Percentiles rank a stretch among this genome's conserved stretches.
These are phyloP conservation scores for Eutypella sp. DNA, from an alignment of 2,329 filamentous ascomycete genomes.

Conservation along the genomic window DNA sequence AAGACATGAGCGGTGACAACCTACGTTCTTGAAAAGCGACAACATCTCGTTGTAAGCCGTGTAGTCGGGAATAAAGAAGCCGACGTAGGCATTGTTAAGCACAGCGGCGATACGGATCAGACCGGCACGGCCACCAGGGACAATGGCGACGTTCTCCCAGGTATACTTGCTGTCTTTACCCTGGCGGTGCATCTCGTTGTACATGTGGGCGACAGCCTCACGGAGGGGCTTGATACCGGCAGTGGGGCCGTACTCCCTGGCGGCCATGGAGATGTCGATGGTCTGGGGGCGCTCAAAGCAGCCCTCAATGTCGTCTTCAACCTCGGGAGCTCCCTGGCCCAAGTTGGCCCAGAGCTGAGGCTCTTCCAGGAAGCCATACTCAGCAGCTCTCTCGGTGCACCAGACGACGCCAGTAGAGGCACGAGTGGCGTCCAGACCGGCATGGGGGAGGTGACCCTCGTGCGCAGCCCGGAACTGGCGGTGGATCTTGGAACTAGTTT, in stretches of 20 bases:
- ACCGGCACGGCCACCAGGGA: slow-evolving; percentile 86
- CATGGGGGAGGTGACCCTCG: slow-evolving; percentile 85
- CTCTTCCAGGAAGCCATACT: slow-evolving; percentile 82
- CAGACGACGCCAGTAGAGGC: slow-evolving; percentile 92
- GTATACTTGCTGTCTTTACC: slow-evolving; percentile 87
- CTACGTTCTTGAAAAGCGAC: slow-evolving; percentile 82
- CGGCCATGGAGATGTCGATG: slow-evolving; percentile 72
- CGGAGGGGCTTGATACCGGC: slow-evolving; percentile 89
- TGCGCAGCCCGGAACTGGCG: slow-evolving; percentile 85
- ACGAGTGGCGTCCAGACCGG: slow-evolving; percentile 81
- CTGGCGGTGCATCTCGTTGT: slow-evolving; percentile 87
- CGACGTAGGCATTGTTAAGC: slow-evolving; percentile 84
- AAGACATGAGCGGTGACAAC: too few species aligned
- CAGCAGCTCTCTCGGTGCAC: slow-evolving; percentile 81
- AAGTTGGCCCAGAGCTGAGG: slow-evolving; percentile 86
- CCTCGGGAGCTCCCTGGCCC: slow-evolving; percentile 89
- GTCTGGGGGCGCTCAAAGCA: slow-evolving; percentile 77
- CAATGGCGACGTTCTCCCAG: slow-evolving; percentile 96
- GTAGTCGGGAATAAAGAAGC: slow-evolving; percentile 93
- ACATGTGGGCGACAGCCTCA: slow-evolving; percentile 83
- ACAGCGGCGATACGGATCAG: slow-evolving; percentile 94
- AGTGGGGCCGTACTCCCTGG: slow-evolving; percentile 87
- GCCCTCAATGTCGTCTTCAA: slow-evolving; percentile 86
- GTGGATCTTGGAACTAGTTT: slow-evolving; percentile 78
- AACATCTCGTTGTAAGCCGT: slow-evolving; percentile 98